A percentile compares a stretch with the other conserved stretches of the same genome.
Conservation (phyloP, 306 rosid species). For the Trichosanthes cucumerina region DNA sequence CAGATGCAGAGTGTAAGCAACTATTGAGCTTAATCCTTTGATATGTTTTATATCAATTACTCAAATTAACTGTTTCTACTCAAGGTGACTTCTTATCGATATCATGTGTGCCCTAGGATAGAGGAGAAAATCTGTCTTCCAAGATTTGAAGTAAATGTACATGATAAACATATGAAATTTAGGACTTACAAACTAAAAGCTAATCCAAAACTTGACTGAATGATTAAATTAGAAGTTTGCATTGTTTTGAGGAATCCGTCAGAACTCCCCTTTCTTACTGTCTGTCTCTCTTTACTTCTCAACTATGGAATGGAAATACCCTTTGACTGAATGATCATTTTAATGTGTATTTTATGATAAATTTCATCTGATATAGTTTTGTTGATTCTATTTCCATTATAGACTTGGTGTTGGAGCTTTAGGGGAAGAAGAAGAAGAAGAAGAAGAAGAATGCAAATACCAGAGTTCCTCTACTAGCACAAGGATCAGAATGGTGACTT, state of each 20-base stretch:
- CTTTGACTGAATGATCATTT: constrained; percentile 1
- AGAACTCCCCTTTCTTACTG: not conserved
- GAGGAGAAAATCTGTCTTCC: not conserved
- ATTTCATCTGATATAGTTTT: constrained; percentile 15
- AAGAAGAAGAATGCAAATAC: not conserved
- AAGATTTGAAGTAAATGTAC: not conserved
- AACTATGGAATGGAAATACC: not conserved
- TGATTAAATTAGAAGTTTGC: not conserved
- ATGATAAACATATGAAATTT: not conserved
- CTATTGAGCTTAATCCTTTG: not conserved
- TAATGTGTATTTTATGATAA: constrained; percentile 1
- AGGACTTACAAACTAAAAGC: not conserved
- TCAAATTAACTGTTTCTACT: not conserved
- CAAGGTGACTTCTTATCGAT: not conserved
- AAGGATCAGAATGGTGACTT: constrained; percentile 22
- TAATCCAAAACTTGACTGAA: not conserved
- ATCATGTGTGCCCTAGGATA: not conserved
- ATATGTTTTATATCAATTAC: not conserved
- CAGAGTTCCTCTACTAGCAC: not conserved
- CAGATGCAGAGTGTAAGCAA: constrained; percentile 86
- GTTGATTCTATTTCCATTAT: constrained; percentile 27
- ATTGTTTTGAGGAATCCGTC: not conserved
- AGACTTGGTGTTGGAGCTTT: constrained; percentile 97
- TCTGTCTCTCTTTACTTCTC: not conserved
- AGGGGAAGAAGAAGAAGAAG: constrained; percentile 27